These are phyloP conservation scores for Aspergillus incahuasiensis DNA, from an alignment of 495 filamentous ascomycete genomes.

Conservation along the genomic window DNA sequence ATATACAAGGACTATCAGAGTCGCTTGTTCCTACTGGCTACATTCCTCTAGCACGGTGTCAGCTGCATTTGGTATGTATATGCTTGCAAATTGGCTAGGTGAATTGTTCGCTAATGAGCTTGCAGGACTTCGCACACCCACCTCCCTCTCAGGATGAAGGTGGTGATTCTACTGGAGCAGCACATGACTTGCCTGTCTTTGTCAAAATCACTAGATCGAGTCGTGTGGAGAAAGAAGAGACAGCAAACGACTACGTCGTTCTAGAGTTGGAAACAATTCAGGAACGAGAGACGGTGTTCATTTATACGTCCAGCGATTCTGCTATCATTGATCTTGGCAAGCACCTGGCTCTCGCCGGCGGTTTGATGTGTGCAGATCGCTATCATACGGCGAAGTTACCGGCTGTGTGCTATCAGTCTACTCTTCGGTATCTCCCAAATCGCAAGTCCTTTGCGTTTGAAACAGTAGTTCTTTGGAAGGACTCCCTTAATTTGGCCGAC, in stretches of 20 bases:
- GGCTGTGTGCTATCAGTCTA: constrained; percentile 33
- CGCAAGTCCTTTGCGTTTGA: constrained; percentile 24
- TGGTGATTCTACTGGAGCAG: not conserved
- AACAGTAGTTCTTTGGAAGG: constrained; percentile 33
- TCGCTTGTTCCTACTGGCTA: constrained; percentile 28
- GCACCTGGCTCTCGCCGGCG: constrained; percentile 19
- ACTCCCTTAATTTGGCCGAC: constrained; percentile 32
- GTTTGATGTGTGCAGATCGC: constrained; percentile 25
- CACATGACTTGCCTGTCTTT: constrained; percentile 20
- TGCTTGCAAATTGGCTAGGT: not conserved
- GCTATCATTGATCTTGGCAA: constrained; percentile 17
- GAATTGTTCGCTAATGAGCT: not conserved
- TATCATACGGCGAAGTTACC: constrained; percentile 18
- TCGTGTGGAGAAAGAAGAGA: not conserved
- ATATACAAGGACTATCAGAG: constrained; percentile 17
- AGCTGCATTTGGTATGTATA: constrained; percentile 30
- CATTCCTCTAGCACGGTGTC: constrained; percentile 35
- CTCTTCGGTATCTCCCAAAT: constrained; percentile 16
- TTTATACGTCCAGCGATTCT: constrained; percentile 16
- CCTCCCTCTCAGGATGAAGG: not conserved
- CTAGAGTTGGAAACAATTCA: constrained; percentile 17
- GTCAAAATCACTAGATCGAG: constrained; percentile 7
- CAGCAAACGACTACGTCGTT: constrained; percentile 8
- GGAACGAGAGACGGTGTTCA: constrained; percentile 17
- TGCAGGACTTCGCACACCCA: constrained; percentile 19